Base-by-base conservation (phyloP, 2,329 filamentous ascomycete species). In the Beauveria sp. region DNA sequence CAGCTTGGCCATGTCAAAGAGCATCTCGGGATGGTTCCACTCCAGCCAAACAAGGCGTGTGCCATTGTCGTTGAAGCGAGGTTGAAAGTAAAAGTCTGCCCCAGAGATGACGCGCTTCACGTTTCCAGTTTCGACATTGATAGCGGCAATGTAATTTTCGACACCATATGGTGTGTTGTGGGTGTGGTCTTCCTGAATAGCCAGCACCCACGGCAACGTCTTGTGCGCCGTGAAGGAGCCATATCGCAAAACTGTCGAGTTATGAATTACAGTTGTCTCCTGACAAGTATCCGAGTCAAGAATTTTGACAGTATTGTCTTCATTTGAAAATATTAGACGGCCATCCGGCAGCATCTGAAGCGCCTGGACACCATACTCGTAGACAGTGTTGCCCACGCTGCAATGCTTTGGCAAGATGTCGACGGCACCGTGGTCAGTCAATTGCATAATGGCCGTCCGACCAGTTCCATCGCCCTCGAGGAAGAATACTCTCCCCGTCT, bases 331-430 rank as follows among this genome's bases (percentile, higher is more conserved):
- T 44, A 83, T 70, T 54, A 84, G 70, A 14, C 71, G 67, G 3
- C 73, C 75, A 56, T 77, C 72, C 0, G 66, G 66, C 2, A 76
- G 64, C 6, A 79, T 67, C 2, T 72, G 73, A 54, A 77, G 77
- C 0, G 79, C 70, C 3, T 75, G 75, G 12, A 80, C 81, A 2
- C 81, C 81, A 56, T 84, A 83, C 63, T 81, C 80, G 63, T 84
- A 81, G 18, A 83, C 76, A 1, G 68, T 72, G 28, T 77, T 80
- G 50, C 71, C 68, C 5, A 75, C 79, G 62, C 73, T 79, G 64
- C 77, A 77, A 0, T 75, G 67, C 3, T 66, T 65, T 0, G 80
- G 77, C 12, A 84, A 70, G 1, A 81, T 67, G 30, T 80, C 74
- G 26, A 68, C 71, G 16, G 67, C 65, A 3, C 69, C 67, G 9